Evolutionary conservation across 2,329 filamentous ascomycete species (phyloP), one percentile per base, ranked within the genome.

Genomic region (Clarireedia homoeocarpa): DNA sequence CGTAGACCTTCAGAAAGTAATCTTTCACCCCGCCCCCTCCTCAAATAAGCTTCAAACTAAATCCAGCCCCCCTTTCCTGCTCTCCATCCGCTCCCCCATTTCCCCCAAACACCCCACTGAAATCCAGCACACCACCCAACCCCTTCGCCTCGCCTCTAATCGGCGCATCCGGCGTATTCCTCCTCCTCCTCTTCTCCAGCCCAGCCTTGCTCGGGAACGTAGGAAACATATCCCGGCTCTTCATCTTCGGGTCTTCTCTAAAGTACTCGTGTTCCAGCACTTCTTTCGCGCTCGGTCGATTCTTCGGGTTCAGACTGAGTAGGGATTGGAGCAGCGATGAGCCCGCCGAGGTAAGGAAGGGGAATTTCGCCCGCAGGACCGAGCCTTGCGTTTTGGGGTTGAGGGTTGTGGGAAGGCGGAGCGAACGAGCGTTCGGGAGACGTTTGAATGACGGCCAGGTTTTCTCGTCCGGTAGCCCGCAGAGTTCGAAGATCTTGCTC

Each of bases 171-270:
- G 94, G 94, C 61, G 85, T 91, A 58, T 84, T 83, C 58, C 81
- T 77, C 39, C 82, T 77, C 61, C 89, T 77, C 63, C 91, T 77
- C 67, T 85, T 86, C 76, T 99, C 94, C 75, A 94, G 88, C 1
- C 91, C 90, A 0, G 94, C 94, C 71, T 95, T 96, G 65, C 88
- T 94, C 0, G 94, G 94, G 70, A 97, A 99, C 0, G 94, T 97
- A 2, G 94, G 94, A 69, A 99, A 97, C 85, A 99, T 86, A 65
- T 86, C 87, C 69, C 89, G 87, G 6, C 86, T 84, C 73, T 97
- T 97, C 1, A 91, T 89, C 59, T 88, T 88, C 0, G 94, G 94
- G 63, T 95, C 87, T 73, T 97, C 91, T 17, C 71, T 77, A 71
- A 99, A 99, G 71, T 95, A 99, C 38, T 83, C 77, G 70, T 96